Percentiles rank a stretch among this genome's conserved stretches.
phyloP scores from a whole-genome alignment of 2,329 filamentous ascomycete species.

The Alternaria hordeiaustralica region DNA sequence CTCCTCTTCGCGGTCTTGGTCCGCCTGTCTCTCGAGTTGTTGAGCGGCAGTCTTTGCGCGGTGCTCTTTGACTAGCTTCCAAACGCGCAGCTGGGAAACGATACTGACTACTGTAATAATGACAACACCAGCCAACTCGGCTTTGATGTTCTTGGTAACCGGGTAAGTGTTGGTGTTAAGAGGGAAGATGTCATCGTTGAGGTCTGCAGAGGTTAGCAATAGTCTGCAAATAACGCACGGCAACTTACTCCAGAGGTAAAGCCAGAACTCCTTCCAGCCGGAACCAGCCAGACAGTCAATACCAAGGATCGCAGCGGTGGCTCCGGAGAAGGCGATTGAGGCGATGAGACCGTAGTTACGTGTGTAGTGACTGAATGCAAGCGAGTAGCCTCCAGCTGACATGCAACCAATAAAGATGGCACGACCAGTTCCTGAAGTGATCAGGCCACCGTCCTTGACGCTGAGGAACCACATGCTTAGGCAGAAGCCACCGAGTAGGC shows the following conservation, averaged over 20 bases:
- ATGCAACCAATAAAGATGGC: constrained; percentile 78
- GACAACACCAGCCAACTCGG: constrained; percentile 80
- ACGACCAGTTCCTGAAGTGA: constrained; percentile 67
- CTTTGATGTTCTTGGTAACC: constrained; percentile 82
- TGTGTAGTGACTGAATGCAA: constrained; percentile 76
- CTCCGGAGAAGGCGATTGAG: constrained; percentile 79
- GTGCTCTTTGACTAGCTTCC: constrained; percentile 74
- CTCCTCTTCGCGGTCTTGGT: constrained; percentile 70
- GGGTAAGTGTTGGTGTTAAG: constrained; percentile 79
- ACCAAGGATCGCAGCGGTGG: constrained; percentile 79
- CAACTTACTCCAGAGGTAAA: constrained; percentile 79
- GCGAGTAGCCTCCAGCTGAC: constrained; percentile 69
- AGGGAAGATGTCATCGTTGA: constrained; percentile 82
- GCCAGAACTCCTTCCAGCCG: constrained; percentile 96
- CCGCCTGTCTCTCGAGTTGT: constrained; percentile 62
- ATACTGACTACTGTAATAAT: constrained; percentile 77
- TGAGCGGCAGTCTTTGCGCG: constrained; percentile 55
- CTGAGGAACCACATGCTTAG: constrained; percentile 90
- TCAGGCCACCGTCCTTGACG: constrained; percentile 75
- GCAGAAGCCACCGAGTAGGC: constrained; percentile 84
- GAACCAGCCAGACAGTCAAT: constrained; percentile 90
- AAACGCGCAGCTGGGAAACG: constrained; percentile 84
- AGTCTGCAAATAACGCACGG: not conserved
- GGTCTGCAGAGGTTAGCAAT: constrained; percentile 48
- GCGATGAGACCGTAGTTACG: constrained; percentile 78